Base-by-base conservation (phyloP, 257 asterid species). In the Hygrophila difformis region DNA sequence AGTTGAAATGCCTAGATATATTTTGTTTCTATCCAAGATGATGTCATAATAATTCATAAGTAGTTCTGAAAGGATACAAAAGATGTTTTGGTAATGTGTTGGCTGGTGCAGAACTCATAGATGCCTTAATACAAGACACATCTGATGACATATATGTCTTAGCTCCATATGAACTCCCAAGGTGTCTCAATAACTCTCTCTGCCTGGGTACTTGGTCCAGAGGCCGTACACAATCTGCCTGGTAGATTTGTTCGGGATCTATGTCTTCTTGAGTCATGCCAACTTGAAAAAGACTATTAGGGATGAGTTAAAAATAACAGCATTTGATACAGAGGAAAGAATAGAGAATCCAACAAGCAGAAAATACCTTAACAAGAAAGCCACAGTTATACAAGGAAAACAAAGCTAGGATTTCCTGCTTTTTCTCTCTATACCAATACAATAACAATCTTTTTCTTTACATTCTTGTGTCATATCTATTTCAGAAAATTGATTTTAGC, bases 41-140 rank as follows among this genome's bases (percentile, higher is more conserved):
- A n/a, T 26, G 18, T 10, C 19, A 61, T 36, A 10, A 15, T 16
- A 33, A 40, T 22, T 31, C 18, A 33, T 26, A 57, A 16, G n/a
- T n/a, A n/a, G 48, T 46, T 40, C 5, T 18, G 9, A 66, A 69
- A 73, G 96, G 98, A 89, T 89, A 89, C 98, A 91, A 19, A 16
- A 78, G 54, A 49, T 63, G 69, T 47, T 60, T 75, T 47, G 73
- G 26, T 44, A 64, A 22, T 22, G 65, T 26, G 52, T 67, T 74
- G 44, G 52, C 15, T 8, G 76, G 52, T 20, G 12, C 51, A 50
- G 57, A 60, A 56, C 59, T 69, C 53, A 49, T 58, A 40, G 44
- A 61, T 57, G 31, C 63, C 82, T 65, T 78, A 59, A 91, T 73
- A 69, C 87, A 73, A 39, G 98, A 75, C 47, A 86, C 59, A 41